Percentiles rank a stretch among this genome's conserved stretches.
Evolutionary conservation across 305 asterid species (phyloP).

Genomic region (Petunia hybrid): DNA sequence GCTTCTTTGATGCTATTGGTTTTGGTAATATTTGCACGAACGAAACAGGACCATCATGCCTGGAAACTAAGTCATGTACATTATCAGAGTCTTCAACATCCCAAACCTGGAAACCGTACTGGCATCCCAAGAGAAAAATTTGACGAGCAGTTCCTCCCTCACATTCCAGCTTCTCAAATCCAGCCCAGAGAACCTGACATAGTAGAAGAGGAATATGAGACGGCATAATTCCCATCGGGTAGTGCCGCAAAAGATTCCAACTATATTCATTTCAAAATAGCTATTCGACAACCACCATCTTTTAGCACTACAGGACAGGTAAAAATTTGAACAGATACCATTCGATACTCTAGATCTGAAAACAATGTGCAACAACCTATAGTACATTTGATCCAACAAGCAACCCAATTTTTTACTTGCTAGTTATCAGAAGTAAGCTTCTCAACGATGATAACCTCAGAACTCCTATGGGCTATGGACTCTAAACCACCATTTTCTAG

Average conservation of each 20-base stretch:
- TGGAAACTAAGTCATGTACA: constrained; percentile 72
- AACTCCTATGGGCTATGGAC: neutral
- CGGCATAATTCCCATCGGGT: neutral
- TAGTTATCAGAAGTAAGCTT: neutral
- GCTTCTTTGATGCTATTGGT: constrained; percentile 48
- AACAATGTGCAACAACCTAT: neutral
- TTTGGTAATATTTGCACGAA: constrained; percentile 70
- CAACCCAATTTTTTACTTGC: neutral
- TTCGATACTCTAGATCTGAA: neutral
- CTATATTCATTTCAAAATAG: neutral
- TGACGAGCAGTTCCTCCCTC: constrained; percentile 48
- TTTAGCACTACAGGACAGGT: neutral
- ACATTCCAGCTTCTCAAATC: constrained; percentile 72
- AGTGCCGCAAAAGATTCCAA: neutral
- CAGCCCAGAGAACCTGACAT: constrained; percentile 86
- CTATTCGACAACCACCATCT: neutral
- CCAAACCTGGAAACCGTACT: constrained; percentile 90
- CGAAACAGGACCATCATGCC: constrained; percentile 91
- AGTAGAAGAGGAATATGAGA: constrained; percentile 20
- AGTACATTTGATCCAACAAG: neutral
- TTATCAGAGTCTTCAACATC: constrained; percentile 85
- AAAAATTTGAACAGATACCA: neutral
- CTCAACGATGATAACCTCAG: neutral
- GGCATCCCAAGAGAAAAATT: constrained; percentile 72
- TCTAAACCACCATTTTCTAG: neutral